phyloP scores from a whole-genome alignment of 1,284 basidiomycete species.

The Puccinia horiana region DNA sequence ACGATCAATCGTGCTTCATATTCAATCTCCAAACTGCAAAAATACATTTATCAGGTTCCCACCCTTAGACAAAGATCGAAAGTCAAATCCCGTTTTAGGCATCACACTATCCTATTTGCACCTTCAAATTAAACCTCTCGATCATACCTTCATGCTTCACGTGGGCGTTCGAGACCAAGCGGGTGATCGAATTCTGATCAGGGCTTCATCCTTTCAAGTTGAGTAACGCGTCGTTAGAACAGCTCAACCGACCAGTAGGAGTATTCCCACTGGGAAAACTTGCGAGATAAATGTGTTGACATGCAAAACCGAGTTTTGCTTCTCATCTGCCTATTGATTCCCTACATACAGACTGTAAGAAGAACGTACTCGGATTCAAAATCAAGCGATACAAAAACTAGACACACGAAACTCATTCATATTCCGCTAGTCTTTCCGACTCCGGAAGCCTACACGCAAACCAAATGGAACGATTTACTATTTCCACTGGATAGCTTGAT shows the following conservation, averaged over 20 bases:
- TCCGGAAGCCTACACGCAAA: background rate
- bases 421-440: constrained; percentile 7
- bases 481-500: constrained; percentile 17
- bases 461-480: constrained; percentile 38
- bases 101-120: constrained; percentile 39
- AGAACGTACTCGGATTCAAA: background rate
- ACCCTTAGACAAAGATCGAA: background rate
- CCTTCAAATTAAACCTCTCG: constrained; percentile 35
- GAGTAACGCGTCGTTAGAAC: background rate
- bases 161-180: constrained; percentile 14
- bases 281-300: background rate
- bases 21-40: constrained; percentile 42
- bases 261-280: background rate
- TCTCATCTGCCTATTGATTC: background rate
- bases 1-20: constrained; percentile 33
- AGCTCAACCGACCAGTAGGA: background rate
- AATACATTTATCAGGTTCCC: constrained; percentile 37
- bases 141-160: constrained; percentile 40
- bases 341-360: constrained; percentile 1
- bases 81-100: constrained; percentile 4
- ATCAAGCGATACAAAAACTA: background rate
- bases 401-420: background rate
- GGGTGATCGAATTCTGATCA: constrained; percentile 13
- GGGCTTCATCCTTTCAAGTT: constrained; percentile 47
- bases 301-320: background rate